Evolutionary conservation across 306 rosid species (phyloP).

Genomic region (Rosa rugosa): DNA sequence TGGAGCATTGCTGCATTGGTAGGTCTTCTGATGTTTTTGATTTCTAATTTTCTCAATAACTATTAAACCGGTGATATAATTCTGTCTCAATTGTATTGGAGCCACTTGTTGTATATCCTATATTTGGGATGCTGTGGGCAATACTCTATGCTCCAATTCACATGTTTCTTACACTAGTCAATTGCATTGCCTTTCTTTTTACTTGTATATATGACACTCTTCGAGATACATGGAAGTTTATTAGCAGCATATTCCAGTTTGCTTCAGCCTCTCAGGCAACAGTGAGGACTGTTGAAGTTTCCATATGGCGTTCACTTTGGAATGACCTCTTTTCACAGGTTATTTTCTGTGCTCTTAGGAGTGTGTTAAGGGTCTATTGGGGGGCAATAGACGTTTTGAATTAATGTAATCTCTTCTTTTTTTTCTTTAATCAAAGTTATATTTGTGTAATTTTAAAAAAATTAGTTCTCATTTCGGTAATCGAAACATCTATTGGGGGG

Average conservation of each 20-base stretch:
- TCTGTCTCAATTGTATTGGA: constrained; percentile 42
- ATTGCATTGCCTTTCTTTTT: constrained; percentile 45
- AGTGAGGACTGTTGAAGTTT: constrained; percentile 57
- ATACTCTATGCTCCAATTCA: constrained; percentile 73
- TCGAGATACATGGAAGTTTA: constrained; percentile 52
- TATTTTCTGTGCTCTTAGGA: too few relatives aligned
- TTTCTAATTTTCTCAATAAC: constrained; percentile 2
- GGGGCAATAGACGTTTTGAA: too few relatives aligned
- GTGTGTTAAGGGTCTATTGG: too few relatives aligned
- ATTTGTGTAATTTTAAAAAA: too few relatives aligned
- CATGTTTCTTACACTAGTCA: constrained; percentile 40
- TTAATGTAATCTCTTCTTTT: too few relatives aligned
- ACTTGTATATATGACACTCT: constrained; percentile 33
- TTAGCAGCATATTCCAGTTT: constrained; percentile 55
- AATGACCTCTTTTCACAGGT: constrained; percentile 94
- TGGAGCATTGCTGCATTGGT: constrained; percentile 81
- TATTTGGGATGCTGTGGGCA: constrained; percentile 66
- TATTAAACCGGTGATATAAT: constrained; percentile 14
- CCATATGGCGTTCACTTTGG: constrained; percentile 92
- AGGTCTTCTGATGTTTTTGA: constrained; percentile 41
- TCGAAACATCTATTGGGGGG: too few relatives aligned
- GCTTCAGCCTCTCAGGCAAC: constrained; percentile 75
- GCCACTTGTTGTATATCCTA: constrained; percentile 64
- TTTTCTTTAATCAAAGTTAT: too few relatives aligned
- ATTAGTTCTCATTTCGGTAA: too few relatives aligned